Conservation (phyloP, 176 grass and related monocot species). For the Oryza punctata region DNA sequence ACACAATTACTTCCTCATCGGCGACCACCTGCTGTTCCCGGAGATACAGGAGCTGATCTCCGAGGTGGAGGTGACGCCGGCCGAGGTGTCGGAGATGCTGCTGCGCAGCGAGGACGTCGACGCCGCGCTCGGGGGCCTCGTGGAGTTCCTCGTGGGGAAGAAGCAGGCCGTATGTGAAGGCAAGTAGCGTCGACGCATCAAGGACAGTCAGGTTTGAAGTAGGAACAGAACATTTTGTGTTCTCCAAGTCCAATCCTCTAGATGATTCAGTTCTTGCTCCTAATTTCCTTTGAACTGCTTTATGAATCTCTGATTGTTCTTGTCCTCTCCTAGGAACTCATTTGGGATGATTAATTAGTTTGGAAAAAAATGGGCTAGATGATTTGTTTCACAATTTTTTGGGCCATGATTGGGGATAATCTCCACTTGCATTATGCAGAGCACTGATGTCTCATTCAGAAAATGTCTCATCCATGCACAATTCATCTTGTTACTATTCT, state of each 20-base stretch:
- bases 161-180: not conserved
- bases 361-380: not conserved
- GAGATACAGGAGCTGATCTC: slow-evolving; percentile 17
- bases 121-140: not conserved
- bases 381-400: not conserved
- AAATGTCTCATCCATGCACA: no score
- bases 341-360: no score
- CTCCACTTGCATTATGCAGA: not conserved
- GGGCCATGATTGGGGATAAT: not conserved
- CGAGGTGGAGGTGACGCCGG: slow-evolving; percentile 32
- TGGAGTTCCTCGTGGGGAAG: not conserved
- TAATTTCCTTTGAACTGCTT: not conserved
- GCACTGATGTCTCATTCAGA: no score
- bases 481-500: no score
- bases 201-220: not conserved
- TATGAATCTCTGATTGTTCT: no score
- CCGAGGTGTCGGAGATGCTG: slow-evolving; percentile 43
- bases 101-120: slow-evolving; percentile 12
- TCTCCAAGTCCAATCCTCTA: not conserved
- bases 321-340: no score
- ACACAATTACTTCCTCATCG: slow-evolving; percentile 38
- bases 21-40: slow-evolving; percentile 38
- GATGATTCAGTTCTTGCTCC: no score
- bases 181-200: not conserved
- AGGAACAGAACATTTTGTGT: not conserved